phyloP scores from a whole-genome alignment of 495 filamentous ascomycete species.

The Lepraria neglecta region DNA sequence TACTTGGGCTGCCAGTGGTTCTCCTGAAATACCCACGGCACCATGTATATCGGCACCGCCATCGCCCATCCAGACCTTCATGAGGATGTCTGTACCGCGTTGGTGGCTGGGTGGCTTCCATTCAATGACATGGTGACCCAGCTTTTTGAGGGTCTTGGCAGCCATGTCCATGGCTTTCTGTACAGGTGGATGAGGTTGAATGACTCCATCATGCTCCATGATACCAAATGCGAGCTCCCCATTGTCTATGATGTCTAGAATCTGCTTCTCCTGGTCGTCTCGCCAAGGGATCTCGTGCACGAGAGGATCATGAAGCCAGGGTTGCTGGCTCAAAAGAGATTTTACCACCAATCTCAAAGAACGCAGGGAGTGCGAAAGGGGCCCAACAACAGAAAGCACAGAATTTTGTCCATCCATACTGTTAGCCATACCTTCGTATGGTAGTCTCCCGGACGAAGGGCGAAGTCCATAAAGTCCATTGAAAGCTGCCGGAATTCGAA shows the following conservation, averaged over 20 bases:
- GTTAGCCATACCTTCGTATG: slow-evolving; percentile 45
- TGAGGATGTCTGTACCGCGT: slow-evolving; percentile 30
- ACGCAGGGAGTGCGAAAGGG: slow-evolving; percentile 44
- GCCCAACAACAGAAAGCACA: slow-evolving; percentile 53
- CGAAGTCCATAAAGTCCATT: slow-evolving; percentile 54
- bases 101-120: slow-evolving; percentile 53
- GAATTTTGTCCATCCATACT: slow-evolving; percentile 55
- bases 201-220: slow-evolving; percentile 44
- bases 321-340: slow-evolving; percentile 47
- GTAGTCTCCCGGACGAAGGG: slow-evolving; percentile 42
- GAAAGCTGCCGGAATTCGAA: slow-evolving; percentile 61
- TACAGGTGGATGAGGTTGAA: slow-evolving; percentile 49
- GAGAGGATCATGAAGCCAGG: slow-evolving; percentile 61
- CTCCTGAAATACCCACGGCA: slow-evolving; percentile 51
- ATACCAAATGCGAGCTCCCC: slow-evolving; percentile 49
- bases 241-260: slow-evolving; percentile 38
- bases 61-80: slow-evolving; percentile 42
- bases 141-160: slow-evolving; percentile 41
- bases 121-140: slow-evolving; percentile 52
- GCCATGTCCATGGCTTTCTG: slow-evolving; percentile 48
- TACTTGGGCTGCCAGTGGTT: slow-evolving; percentile 42
- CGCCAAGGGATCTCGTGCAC: slow-evolving; percentile 59
- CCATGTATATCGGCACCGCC: slow-evolving; percentile 41
- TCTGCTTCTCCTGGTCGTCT: slow-evolving; percentile 44
- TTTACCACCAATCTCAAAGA: slow-evolving; percentile 51